Evolutionary conservation across 176 grass and related monocot genomes (phyloP).

Genomic region (Lolium rigidum): DNA sequence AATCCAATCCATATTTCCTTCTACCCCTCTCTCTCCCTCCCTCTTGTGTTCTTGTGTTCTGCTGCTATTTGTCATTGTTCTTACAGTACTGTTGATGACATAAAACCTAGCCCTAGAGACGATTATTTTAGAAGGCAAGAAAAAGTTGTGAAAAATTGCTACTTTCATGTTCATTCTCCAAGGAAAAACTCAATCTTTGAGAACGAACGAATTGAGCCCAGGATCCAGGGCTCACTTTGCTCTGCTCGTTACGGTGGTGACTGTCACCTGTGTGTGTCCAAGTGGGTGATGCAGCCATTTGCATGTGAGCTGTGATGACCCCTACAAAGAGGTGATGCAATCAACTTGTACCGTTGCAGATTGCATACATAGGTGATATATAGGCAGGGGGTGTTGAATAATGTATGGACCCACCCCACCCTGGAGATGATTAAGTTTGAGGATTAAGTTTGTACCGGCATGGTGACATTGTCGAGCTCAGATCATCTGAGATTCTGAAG

Average conservation of each 20-base stretch:
- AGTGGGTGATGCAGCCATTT: constrained; percentile 28
- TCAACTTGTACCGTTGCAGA: constrained; percentile 29
- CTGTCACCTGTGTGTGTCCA: constrained; percentile 20
- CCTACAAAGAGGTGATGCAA: constrained; percentile 41
- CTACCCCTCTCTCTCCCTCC: background rate
- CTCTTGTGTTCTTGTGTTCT: constrained; percentile 40
- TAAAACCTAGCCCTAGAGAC: constrained; percentile 56
- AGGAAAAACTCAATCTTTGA: background rate
- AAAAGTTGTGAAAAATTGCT: constrained; percentile 38
- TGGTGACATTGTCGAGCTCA: constrained; percentile 26
- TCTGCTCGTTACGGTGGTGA: constrained; percentile 30
- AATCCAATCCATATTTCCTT: constrained; percentile 3
- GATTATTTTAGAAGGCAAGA: constrained; percentile 50
- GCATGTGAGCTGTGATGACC: constrained; percentile 6
- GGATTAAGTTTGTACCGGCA: constrained; percentile 10
- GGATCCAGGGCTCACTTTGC: constrained; percentile 23
- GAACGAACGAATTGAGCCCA: constrained; percentile 18
- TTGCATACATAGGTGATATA: constrained; percentile 37
- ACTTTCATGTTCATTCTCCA: background rate
- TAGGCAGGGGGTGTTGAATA: constrained; percentile 28
- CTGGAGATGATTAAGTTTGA: constrained; percentile 38
- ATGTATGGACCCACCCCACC: constrained; percentile 26
- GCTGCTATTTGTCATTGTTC: constrained; percentile 48
- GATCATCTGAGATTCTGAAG: constrained; percentile 1
- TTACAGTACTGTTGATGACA: constrained; percentile 45